These are phyloP conservation scores for Solanum hybrid DNA, from an alignment of 305 asterid species.

Conservation along the genomic window DNA sequence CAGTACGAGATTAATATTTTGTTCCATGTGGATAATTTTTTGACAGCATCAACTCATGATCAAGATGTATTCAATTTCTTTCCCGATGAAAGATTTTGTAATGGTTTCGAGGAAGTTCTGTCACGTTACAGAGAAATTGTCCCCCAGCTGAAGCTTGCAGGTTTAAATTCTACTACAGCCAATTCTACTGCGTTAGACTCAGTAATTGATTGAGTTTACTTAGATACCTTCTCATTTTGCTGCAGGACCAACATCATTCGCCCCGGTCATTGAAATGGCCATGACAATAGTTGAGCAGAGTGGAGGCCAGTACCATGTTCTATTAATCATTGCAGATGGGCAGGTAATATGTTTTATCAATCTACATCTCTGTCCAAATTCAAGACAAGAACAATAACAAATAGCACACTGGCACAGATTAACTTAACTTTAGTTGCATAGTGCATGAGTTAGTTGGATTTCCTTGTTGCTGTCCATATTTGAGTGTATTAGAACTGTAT, in stretches of 20 bases:
- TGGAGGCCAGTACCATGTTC: constrained; percentile 93
- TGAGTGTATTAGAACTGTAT: constrained; percentile 6
- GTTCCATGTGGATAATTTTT: constrained; percentile 11
- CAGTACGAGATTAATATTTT: neutral
- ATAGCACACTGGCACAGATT: neutral
- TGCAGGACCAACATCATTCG: constrained; percentile 95
- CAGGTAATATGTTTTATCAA: constrained; percentile 42
- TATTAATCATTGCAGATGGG: constrained; percentile 89
- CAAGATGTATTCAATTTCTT: constrained; percentile 83
- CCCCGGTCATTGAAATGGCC: constrained; percentile 90
- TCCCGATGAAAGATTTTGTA: constrained; percentile 68
- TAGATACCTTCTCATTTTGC: constrained; percentile 12
- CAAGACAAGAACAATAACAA: neutral
- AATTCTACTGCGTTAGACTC: neutral
- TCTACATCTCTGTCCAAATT: neutral
- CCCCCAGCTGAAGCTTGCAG: constrained; percentile 78
- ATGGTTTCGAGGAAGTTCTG: constrained; percentile 86
- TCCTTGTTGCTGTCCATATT: neutral
- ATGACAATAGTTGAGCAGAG: constrained; percentile 81
- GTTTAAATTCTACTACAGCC: constrained; percentile 23
- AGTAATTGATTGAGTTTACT: neutral
- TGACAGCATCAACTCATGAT: constrained; percentile 85
- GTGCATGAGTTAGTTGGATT: neutral
- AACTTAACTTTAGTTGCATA: neutral
- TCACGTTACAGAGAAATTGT: constrained; percentile 65